These are phyloP conservation scores for Cubamyces sp. DNA, from an alignment of 768 basidiomycete species.

Conservation along the genomic window DNA sequence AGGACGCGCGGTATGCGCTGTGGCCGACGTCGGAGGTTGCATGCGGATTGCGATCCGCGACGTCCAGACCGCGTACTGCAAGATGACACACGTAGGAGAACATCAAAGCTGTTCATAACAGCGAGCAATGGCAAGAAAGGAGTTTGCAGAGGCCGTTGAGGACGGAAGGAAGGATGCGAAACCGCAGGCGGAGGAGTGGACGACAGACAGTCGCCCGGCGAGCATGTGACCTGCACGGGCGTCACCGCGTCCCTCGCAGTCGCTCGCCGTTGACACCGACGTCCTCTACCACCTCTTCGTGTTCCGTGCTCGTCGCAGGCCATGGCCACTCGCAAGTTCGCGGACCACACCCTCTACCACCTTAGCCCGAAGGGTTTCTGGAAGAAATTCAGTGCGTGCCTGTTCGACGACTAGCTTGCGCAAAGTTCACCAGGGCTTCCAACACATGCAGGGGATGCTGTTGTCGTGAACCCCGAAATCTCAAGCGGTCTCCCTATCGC, in stretches of 20 bases:
- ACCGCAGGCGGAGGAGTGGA: constrained; percentile 2
- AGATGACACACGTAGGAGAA: background rate
- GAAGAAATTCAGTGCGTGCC: constrained; percentile 88
- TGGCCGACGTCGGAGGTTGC: background rate
- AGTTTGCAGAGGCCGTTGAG: constrained; percentile 6
- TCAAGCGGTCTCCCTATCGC: constrained; percentile 87
- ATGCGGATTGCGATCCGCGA: background rate
- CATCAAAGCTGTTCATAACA: background rate
- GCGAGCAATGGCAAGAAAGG: constrained; percentile 7
- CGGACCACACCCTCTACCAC: constrained; percentile 91
- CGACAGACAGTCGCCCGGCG: background rate
- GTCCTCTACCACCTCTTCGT: constrained; percentile 8
- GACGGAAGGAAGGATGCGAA: background rate
- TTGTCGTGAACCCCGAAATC: constrained; percentile 88
- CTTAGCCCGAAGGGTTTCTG: constrained; percentile 89
- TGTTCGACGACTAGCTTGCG: background rate
- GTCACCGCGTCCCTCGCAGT: constrained; percentile 6
- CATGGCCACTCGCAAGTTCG: constrained; percentile 79
- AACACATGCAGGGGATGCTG: constrained; percentile 66
- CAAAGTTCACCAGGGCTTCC: background rate
- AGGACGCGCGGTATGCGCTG: background rate
- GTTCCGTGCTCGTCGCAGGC: constrained; percentile 9
- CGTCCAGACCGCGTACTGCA: background rate
- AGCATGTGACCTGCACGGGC: constrained; percentile 19
- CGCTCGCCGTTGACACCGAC: constrained; percentile 11